These are phyloP conservation scores for Oryza meyeriana DNA, from an alignment of 176 grass and related monocot genomes.

Conservation along the genomic window DNA sequence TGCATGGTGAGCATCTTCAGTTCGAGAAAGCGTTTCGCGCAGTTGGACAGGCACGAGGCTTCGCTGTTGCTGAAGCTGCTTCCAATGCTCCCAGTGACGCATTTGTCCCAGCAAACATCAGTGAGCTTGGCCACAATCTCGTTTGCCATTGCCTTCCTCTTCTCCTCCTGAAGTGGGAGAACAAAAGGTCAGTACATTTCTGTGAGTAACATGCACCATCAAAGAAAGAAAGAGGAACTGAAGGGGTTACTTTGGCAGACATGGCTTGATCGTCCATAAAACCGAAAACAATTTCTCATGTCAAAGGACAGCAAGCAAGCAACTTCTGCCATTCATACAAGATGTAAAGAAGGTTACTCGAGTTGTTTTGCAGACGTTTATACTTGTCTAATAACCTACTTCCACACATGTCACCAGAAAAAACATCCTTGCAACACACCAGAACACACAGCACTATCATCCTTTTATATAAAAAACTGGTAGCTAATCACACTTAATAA, in stretches of 20 bases:
- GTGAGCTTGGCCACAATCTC: slow-evolving; percentile 72
- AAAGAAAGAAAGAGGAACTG: not conserved
- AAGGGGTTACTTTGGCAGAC: not conserved
- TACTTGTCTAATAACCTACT: not conserved
- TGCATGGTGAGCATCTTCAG: slow-evolving; percentile 62
- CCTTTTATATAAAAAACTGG: too few species aligned
- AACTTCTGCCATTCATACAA: not conserved
- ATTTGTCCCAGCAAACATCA: slow-evolving; percentile 75
- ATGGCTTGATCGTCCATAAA: not conserved
- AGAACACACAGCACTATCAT: not conserved
- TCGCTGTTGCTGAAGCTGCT: slow-evolving; percentile 73
- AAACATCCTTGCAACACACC: not conserved
- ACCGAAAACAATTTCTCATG: not conserved
- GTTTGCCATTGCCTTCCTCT: slow-evolving; percentile 56
- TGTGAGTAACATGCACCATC: not conserved
- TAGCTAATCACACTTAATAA: too few species aligned
- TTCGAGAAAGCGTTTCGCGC: slow-evolving; percentile 62
- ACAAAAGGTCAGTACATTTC: not conserved
- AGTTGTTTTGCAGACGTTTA: not conserved
- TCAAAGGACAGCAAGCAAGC: not conserved
- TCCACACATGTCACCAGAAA: not conserved
- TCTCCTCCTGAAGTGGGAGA: slow-evolving; percentile 57
- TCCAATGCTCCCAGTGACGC: slow-evolving; percentile 58
- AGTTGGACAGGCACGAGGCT: slow-evolving; percentile 62
- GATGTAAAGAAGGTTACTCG: not conserved